phyloP scores from a whole-genome alignment of 768 basidiomycete species.

The Tricholoma matsutake region DNA sequence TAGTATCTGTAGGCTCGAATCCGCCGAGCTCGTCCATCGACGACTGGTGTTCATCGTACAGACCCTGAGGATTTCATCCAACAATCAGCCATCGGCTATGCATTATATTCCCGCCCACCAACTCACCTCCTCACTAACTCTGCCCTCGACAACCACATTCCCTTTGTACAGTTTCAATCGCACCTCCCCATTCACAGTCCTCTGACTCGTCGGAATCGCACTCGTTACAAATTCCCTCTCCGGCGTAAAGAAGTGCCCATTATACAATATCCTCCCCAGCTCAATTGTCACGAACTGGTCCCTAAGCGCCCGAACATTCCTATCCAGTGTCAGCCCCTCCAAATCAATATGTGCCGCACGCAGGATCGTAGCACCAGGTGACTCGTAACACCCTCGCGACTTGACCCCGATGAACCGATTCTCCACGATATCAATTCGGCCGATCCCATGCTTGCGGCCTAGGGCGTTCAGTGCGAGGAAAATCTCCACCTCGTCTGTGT shows the following conservation, averaged over 20 bases:
- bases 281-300: slow-evolving; percentile 94
- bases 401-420: slow-evolving; percentile 99
- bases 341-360: slow-evolving; percentile 94
- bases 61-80: slow-evolving; percentile 49
- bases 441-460: slow-evolving; percentile 92
- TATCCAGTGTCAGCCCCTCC: slow-evolving; percentile 96
- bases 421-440: slow-evolving; percentile 98
- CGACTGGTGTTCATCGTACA: slow-evolving; percentile 93
- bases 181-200: slow-evolving; percentile 93
- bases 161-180: slow-evolving; percentile 93
- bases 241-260: slow-evolving; percentile 99
- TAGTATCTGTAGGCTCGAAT: slow-evolving; percentile 93
- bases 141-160: slow-evolving; percentile 91
- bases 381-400: slow-evolving; percentile 99
- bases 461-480: slow-evolving; percentile 90
- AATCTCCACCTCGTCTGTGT: slow-evolving; percentile 93
- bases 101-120: background rate
- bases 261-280: slow-evolving; percentile 90
- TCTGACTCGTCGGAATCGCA: slow-evolving; percentile 89
- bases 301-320: slow-evolving; percentile 90
- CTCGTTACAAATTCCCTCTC: slow-evolving; percentile 94
- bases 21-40: slow-evolving; percentile 99
- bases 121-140: slow-evolving; percentile 79
- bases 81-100: background rate
- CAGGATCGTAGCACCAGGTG: slow-evolving; percentile 94